Percentiles rank a stretch among this genome's conserved stretches.
Evolutionary conservation across 352 stramenopile genomes (phyloP).

Genomic region (Phytophthora ohioensis): DNA sequence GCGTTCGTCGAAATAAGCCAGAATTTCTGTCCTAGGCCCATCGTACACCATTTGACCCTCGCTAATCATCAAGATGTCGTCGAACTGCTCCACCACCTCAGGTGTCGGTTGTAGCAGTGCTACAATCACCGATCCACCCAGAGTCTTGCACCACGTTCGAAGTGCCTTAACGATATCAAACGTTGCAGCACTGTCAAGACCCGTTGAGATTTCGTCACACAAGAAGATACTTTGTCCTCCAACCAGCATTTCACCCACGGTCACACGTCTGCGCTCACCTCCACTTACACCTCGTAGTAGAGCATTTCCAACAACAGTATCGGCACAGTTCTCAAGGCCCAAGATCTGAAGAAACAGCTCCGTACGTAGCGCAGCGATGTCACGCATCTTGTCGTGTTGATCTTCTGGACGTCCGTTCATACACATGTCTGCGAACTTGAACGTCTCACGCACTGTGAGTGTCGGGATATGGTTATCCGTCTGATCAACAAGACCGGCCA

Average conservation of each 20-base stretch:
- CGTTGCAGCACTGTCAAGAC: constrained; percentile 47
- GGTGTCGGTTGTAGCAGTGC: constrained; percentile 55
- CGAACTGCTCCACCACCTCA: constrained; percentile 95
- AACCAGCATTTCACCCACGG: constrained; percentile 2
- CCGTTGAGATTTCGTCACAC: constrained; percentile 59
- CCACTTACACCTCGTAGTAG: neutral
- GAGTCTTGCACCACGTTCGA: neutral
- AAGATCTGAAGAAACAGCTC: neutral
- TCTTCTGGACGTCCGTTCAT: neutral
- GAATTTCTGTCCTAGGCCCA: constrained; percentile 71
- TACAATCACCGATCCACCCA: constrained; percentile 44
- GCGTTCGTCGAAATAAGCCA: constrained; percentile 86
- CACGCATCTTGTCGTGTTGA: neutral
- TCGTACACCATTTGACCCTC: constrained; percentile 94
- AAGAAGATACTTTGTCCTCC: neutral
- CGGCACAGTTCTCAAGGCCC: neutral
- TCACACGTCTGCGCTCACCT: neutral
- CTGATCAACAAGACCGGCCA: neutral
- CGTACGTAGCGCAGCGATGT: neutral
- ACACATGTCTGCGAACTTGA: neutral
- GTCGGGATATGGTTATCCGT: constrained; percentile 2
- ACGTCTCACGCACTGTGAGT: neutral
- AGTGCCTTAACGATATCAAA: neutral
- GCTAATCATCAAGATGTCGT: constrained; percentile 94
- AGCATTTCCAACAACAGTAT: constrained; percentile 1